phyloP scores from a whole-genome alignment of 169 alveolate genomes.

The Pseudocohnilembus persalinus region DNA sequence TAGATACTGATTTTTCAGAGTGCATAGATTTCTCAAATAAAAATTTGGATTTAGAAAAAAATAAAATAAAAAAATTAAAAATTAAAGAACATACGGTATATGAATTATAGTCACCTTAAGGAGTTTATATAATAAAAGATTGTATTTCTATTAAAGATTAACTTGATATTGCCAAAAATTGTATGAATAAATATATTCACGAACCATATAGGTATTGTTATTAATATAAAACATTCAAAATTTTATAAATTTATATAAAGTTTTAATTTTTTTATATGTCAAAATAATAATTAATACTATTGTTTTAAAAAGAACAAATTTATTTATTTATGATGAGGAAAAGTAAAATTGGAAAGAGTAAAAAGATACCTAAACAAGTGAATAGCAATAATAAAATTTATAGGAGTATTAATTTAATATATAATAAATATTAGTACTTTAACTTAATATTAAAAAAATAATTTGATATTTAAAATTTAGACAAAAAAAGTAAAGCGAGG shows the following conservation, averaged over 20 bases:
- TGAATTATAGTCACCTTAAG: conserved; percentile 21
- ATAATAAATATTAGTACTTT: too few species aligned
- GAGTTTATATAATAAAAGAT: conserved; percentile 20
- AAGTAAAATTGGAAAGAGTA: conserved; percentile 4
- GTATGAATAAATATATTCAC: conserved; percentile 26
- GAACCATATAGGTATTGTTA: conserved; percentile 37
- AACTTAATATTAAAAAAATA: too few species aligned
- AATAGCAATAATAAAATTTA: background rate
- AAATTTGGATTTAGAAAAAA: background rate
- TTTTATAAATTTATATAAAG: too few species aligned
- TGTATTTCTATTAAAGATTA: conserved; percentile 8
- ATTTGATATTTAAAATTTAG: too few species aligned
- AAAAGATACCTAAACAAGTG: background rate
- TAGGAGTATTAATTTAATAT: background rate
- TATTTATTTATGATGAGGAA: conserved; percentile 27
- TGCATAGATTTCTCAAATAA: conserved; percentile 11
- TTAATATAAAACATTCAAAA: too few species aligned
- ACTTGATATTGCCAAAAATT: conserved; percentile 5
- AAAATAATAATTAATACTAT: too few species aligned
- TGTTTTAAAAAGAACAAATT: conserved; percentile 16
- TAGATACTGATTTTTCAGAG: conserved; percentile 27
- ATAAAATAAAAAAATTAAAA: background rate
- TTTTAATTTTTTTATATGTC: too few species aligned
- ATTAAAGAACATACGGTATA: conserved; percentile 10
- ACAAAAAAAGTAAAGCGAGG: too few species aligned